phyloP scores from a whole-genome alignment of 805 yeast genomes.

The Maudiozyma bulderi region DNA sequence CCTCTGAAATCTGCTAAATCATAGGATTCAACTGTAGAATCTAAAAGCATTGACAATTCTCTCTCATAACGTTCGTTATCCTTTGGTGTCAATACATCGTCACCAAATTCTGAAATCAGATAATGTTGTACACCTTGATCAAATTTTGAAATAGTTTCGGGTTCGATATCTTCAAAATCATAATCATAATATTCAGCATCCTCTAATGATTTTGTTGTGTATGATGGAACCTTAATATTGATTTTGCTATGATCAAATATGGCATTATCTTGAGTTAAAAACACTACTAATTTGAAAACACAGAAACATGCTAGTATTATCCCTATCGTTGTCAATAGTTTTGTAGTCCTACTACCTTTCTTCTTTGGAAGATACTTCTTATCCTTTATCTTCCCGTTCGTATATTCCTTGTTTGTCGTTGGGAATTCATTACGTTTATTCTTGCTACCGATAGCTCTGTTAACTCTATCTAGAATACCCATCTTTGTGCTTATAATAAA shows the following conservation, averaged over 20 bases:
- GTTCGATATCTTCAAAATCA: constrained; percentile 30
- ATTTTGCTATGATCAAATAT: not conserved
- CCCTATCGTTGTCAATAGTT: not conserved
- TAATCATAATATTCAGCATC: constrained; percentile 28
- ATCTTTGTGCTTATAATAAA: not conserved
- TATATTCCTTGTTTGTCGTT: not conserved
- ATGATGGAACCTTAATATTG: not conserved
- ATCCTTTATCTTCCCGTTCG: not conserved
- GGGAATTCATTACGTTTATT: not conserved
- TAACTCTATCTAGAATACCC: not conserved
- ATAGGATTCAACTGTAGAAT: constrained; percentile 45
- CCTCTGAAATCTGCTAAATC: constrained; percentile 55
- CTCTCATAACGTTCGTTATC: constrained; percentile 21
- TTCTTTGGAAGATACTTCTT: not conserved
- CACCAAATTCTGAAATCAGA: constrained; percentile 29
- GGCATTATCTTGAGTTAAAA: not conserved
- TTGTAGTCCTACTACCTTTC: not conserved
- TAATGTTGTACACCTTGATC: constrained; percentile 33
- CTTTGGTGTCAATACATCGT: constrained; percentile 23
- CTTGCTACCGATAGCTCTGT: not conserved
- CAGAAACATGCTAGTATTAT: not conserved
- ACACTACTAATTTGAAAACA: not conserved
- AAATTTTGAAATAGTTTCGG: constrained; percentile 25
- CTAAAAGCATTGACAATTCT: constrained; percentile 33
- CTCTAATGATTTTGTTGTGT: constrained; percentile 13